Conservation (phyloP, 164 flowering plant species). For the Aristolochia contorta region DNA sequence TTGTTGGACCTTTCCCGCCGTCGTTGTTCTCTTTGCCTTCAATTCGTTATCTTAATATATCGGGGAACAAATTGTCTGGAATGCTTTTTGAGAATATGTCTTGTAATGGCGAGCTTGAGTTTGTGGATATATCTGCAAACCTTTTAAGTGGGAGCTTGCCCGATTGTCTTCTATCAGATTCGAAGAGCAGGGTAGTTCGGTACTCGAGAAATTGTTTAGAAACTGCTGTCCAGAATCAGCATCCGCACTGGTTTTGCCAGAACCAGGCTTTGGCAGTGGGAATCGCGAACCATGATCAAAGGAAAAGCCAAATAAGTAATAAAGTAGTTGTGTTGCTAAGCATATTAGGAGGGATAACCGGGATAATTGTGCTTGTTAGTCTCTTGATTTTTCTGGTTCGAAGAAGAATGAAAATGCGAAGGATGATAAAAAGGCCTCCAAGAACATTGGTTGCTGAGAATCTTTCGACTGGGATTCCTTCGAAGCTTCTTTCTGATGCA, state of each 20-base stretch:
- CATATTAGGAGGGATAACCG: conserved; percentile 40
- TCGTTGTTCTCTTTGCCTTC: conserved; percentile 66
- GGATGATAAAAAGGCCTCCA: conserved; percentile 19
- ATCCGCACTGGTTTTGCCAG: conserved; percentile 54
- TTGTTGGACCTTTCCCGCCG: conserved; percentile 69
- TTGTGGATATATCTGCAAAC: conserved; percentile 75
- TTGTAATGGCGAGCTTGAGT: conserved; percentile 48
- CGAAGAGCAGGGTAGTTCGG: conserved; percentile 27
- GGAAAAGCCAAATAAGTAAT: conserved; percentile 21
- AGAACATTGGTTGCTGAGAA: conserved; percentile 42
- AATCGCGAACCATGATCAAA: conserved; percentile 32
- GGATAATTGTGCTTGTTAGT: conserved; percentile 33
- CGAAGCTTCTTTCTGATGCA: conserved; percentile 76
- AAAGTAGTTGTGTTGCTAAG: conserved; percentile 38
- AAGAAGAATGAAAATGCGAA: conserved; percentile 27
- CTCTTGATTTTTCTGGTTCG: conserved; percentile 24
- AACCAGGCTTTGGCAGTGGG: conserved; percentile 96
- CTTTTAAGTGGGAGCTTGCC: conserved; percentile 78
- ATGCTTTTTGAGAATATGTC: conserved; percentile 50
- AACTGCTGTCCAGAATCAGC: conserved; percentile 38
- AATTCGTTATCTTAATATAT: conserved; percentile 48
- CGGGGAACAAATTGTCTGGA: conserved; percentile 73
- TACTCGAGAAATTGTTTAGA: conserved; percentile 63
- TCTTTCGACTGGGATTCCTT: conserved; percentile 51
- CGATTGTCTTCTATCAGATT: conserved; percentile 35